phyloP scores from a whole-genome alignment of 192 early-diverging fungal species.

The Coemansia sp. region DNA sequence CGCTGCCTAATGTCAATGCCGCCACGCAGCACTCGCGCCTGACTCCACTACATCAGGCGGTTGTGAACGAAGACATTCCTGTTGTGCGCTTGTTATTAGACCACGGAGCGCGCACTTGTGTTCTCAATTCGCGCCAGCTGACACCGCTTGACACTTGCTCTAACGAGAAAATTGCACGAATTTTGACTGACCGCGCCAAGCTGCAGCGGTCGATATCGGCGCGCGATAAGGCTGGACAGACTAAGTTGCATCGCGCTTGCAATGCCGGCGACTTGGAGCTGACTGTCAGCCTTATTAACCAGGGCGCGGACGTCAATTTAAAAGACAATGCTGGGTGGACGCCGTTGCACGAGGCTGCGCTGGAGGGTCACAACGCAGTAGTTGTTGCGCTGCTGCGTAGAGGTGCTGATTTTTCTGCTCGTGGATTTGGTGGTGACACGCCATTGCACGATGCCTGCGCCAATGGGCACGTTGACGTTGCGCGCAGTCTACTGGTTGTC shows the following conservation, averaged over 20 bases:
- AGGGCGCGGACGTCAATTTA: conserved; percentile 69
- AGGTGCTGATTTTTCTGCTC: conserved; percentile 62
- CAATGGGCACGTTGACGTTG: conserved; percentile 54
- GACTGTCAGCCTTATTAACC: conserved; percentile 54
- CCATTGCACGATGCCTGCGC: conserved; percentile 70
- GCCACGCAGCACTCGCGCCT: conserved; percentile 22
- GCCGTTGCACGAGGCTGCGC: conserved; percentile 67
- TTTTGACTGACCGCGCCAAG: conserved; percentile 45
- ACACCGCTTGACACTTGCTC: conserved; percentile 51
- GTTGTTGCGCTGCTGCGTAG: conserved; percentile 51
- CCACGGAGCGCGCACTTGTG: conserved; percentile 32
- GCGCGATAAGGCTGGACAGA: conserved; percentile 65
- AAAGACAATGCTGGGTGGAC: conserved; percentile 70
- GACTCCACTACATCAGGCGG: conserved; percentile 49
- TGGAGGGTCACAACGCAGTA: conserved; percentile 54
- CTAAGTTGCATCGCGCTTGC: conserved; percentile 66
- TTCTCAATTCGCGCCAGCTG: conserved; percentile 39
- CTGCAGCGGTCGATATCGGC: conserved; percentile 25
- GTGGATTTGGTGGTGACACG: conserved; percentile 63
- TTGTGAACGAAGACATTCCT: conserved; percentile 25
- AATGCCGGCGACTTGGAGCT: conserved; percentile 59
- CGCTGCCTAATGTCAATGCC: conserved; percentile 42
- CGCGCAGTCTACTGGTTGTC: conserved; percentile 29
- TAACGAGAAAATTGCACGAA: conserved; percentile 40
- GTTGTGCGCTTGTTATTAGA: conserved; percentile 39